These are phyloP conservation scores for Fusarium bactridioides DNA, from an alignment of 2,329 filamentous ascomycete species.

Conservation along the genomic window DNA sequence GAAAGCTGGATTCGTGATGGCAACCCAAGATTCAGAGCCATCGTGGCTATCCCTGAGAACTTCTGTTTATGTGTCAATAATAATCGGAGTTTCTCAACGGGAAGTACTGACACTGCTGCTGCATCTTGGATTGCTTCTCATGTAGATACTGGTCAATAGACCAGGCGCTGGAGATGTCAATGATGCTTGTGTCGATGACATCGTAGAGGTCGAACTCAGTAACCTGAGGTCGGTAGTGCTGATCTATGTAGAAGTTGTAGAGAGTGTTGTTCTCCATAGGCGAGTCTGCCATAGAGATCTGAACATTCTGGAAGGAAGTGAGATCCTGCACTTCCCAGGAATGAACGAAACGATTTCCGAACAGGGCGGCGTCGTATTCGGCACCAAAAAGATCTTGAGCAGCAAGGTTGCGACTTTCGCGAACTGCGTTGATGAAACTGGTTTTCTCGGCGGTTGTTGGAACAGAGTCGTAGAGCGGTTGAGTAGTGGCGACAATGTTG, in stretches of 20 bases:
- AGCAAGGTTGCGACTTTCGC: slow-evolving; percentile 26
- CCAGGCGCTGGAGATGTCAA: slow-evolving; percentile 5
- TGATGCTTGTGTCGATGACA: background rate
- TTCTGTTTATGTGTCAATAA: background rate
- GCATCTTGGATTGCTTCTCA: background rate
- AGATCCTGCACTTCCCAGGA: slow-evolving; percentile 2
- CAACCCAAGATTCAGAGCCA: background rate
- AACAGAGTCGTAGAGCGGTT: background rate
- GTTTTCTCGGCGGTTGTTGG: slow-evolving; percentile 26
- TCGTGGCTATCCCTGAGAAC: background rate
- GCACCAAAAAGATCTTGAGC: slow-evolving; percentile 33
- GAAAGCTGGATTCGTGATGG: background rate
- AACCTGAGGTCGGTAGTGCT: background rate
- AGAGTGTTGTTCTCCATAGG: background rate
- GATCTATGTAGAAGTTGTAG: background rate
- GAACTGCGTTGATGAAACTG: slow-evolving; percentile 31
- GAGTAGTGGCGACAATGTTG: background rate
- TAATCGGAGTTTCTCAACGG: background rate
- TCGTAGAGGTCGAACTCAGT: background rate
- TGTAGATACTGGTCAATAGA: background rate
- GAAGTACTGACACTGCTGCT: background rate
- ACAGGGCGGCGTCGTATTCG: slow-evolving; percentile 6
- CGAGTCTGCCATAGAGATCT: background rate
- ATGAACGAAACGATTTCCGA: background rate
- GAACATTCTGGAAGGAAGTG: background rate